Evolutionary conservation across 441 rosid genomes (phyloP).

Genomic region (Gossypium schwendimanii): DNA sequence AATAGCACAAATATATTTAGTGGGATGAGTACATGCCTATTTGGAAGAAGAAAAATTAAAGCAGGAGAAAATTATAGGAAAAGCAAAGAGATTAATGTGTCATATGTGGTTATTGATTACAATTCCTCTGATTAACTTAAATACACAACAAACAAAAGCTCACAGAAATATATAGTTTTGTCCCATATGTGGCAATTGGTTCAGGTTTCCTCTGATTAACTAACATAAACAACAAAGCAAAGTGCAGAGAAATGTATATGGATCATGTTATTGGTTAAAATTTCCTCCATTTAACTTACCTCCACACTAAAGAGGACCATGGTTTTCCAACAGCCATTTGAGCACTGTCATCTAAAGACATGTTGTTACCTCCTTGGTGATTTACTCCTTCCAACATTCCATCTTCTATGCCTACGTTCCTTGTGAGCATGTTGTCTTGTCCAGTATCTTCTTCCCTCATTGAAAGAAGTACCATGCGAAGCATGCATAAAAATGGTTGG

Average conservation of each 20-base stretch:
- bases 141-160: conserved; percentile 36
- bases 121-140: conserved; percentile 30
- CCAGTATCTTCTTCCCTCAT: conserved; percentile 98
- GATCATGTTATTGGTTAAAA: background rate
- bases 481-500: conserved; percentile 99
- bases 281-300: conserved; percentile 40
- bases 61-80: background rate
- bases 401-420: conserved; percentile 51
- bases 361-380: conserved; percentile 28
- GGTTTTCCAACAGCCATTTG: conserved; percentile 58
- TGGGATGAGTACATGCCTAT: background rate
- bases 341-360: conserved; percentile 44
- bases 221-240: conserved; percentile 55
- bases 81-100: background rate
- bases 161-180: background rate
- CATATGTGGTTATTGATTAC: background rate
- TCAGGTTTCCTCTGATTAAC: background rate
- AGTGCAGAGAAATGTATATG: conserved; percentile 1
- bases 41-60: conserved; percentile 5
- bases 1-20: conserved; percentile 1
- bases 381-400: conserved; percentile 39
- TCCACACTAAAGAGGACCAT: conserved; percentile 87
- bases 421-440: conserved; percentile 66
- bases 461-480: conserved; percentile 95
- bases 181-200: background rate